Conservation (phyloP, 352 stramenopile species). For the Aphanomyces astaci region DNA sequence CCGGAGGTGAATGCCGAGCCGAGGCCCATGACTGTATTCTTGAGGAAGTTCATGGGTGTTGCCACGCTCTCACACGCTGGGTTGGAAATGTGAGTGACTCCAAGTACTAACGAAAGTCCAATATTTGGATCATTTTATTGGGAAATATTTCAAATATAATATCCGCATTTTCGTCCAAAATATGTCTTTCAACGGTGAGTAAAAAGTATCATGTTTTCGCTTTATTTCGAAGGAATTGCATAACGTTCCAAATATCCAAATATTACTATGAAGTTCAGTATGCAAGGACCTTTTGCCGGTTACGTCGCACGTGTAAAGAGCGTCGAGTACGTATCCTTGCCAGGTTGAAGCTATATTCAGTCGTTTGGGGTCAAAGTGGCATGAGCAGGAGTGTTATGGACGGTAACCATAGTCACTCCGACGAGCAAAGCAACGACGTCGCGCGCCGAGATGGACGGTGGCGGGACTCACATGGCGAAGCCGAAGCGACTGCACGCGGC, state of each 20-base stretch:
- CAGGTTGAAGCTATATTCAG: not conserved
- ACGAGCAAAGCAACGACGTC: not conserved
- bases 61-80: not conserved
- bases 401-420: not conserved
- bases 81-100: not conserved
- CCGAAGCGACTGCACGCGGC: not conserved
- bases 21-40: conserved; percentile 30
- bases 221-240: no score
- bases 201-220: no score
- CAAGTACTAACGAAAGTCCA: no score
- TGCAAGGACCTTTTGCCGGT: not conserved
- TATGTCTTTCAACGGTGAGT: no score
- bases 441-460: not conserved
- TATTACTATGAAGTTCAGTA: not conserved
- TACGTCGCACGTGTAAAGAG: no score
- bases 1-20: conserved; percentile 28
- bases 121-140: not conserved
- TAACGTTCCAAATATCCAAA: not conserved
- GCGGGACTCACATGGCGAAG: no score
- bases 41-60: conserved; percentile 79
- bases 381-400: not conserved
- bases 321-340: not conserved
- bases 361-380: not conserved
- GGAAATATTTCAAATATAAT: not conserved
- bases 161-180: no score